phyloP scores from a whole-genome alignment of 192 early-diverging fungal species.

The Coemansia sp. region DNA sequence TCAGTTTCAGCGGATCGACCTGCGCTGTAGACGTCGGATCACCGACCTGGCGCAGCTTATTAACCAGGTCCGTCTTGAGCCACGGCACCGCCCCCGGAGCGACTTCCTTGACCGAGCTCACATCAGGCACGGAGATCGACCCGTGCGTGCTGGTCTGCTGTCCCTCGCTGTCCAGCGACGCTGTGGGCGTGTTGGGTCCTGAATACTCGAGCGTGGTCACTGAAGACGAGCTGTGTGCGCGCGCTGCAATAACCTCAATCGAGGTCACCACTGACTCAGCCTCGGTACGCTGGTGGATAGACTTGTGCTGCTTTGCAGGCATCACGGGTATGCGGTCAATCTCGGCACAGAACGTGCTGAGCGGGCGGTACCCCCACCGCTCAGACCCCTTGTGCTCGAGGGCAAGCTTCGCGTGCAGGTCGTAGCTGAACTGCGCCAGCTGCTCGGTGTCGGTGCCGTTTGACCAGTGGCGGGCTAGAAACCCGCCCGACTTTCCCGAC shows the following conservation, averaged over 20 bases:
- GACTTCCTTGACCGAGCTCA: slow-evolving; percentile 32
- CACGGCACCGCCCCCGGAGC: slow-evolving; percentile 38
- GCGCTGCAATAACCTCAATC: slow-evolving; percentile 47
- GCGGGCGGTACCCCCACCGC: slow-evolving; percentile 42
- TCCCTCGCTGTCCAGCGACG: slow-evolving; percentile 5
- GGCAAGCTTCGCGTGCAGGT: slow-evolving; percentile 47
- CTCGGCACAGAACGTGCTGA: slow-evolving; percentile 47
- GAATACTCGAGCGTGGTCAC: slow-evolving; percentile 22
- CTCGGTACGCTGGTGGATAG: slow-evolving; percentile 28
- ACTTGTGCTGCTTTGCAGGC: slow-evolving; percentile 47
- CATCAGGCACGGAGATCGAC: slow-evolving; percentile 40
- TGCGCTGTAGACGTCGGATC: slow-evolving; percentile 36
- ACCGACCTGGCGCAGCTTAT: slow-evolving; percentile 44
- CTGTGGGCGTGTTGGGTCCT: slow-evolving; percentile 3
- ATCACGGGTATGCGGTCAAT: slow-evolving; percentile 46
- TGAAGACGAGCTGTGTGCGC: slow-evolving; percentile 9
- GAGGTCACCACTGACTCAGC: slow-evolving; percentile 43
- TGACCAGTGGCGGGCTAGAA: slow-evolving; percentile 52
- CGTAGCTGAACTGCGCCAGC: slow-evolving; percentile 52
- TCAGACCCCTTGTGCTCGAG: slow-evolving; percentile 31
- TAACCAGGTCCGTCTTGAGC: slow-evolving; percentile 34
- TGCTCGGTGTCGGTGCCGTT: slow-evolving; percentile 51
- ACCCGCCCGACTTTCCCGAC: slow-evolving; percentile 50
- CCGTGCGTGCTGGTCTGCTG: slow-evolving; percentile 40
- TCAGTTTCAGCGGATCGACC: slow-evolving; percentile 48